Base-by-base conservation (phyloP, 2,329 filamentous ascomycete species). In the Domatiomyces catenatus region DNA sequence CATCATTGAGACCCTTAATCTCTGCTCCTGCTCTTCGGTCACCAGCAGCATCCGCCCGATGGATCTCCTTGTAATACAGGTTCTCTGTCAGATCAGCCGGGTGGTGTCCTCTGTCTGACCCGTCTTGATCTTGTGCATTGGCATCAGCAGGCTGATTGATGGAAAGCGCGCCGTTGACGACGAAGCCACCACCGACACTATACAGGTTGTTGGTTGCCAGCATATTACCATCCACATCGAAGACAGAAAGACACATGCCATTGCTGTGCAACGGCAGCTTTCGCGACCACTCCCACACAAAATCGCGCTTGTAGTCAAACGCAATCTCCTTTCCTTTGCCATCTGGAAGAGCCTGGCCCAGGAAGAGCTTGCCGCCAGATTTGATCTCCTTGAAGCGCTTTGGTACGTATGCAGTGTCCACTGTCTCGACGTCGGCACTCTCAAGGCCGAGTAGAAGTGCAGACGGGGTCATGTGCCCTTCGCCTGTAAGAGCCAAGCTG, bases 111-210 rank as follows among this genome's bases (percentile, higher is more conserved):
- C 46, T n/a, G 26, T 22, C 26, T 3, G 50, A 49, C 45, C 45
- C 42, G 39, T 24, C 20, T n/a, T 19, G 10, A n/a, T 17, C 20
- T n/a, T 39, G 3, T 6, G 42, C 36, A 20, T 28, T 10, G 15
- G 28, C 18, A 7, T 43, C 20, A 26, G 28, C 39, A 15, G 47
- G 10, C 28, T 42, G 43, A 43, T 44, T 44, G 19, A 47, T 44
- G 7, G 48, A 48, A 47, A 52, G 46, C 3, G 44, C 47, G n/a
- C 52, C 52, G 28, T 56, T 56, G 24, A 56, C 50, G 28, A 56
- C 54, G 32, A 56, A 56, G 28, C 54, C 54, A n/a, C 54, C 54
- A 24, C 54, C 54, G n/a, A 56, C 50, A 44, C 54, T 56, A 42
- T 52, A 56, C n/a, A 56, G 42, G 42, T 56, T 52, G 20, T 52